These are phyloP conservation scores for Bipolaris bicolor DNA, from an alignment of 2,329 filamentous ascomycete species.

Conservation along the genomic window DNA sequence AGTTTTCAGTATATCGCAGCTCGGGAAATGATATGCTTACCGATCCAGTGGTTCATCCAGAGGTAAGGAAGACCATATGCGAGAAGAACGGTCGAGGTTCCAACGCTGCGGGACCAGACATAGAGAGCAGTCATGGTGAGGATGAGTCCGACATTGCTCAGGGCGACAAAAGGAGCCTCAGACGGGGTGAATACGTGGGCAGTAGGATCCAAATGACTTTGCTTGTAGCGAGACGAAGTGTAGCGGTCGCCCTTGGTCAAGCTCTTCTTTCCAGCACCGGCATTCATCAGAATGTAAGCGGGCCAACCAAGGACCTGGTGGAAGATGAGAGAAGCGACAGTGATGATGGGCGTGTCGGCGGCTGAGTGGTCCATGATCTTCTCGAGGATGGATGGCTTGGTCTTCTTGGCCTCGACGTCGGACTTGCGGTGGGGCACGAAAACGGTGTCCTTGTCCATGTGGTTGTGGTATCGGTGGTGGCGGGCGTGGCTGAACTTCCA, in stretches of 20 bases:
- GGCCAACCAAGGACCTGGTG: conserved; percentile 72
- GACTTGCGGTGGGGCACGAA: conserved; percentile 44
- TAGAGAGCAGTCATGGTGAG: conserved; percentile 55
- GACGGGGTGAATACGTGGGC: conserved; percentile 24
- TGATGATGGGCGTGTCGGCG: conserved; percentile 67
- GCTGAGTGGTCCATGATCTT: conserved; percentile 47
- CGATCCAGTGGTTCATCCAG: conserved; percentile 74
- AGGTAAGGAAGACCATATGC: conserved; percentile 70
- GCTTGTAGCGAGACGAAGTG: conserved; percentile 21
- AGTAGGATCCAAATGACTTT: conserved; percentile 30
- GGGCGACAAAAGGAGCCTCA: conserved; percentile 25
- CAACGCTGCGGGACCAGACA: conserved; percentile 60
- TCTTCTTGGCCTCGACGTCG: conserved; percentile 9
- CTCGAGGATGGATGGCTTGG: conserved; percentile 15
- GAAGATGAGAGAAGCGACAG: conserved; percentile 60
- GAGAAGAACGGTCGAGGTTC: conserved; percentile 62
- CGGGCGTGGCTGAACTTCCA: conserved; percentile 16
- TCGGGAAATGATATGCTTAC: conserved; percentile 12
- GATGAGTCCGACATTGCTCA: conserved; percentile 28
- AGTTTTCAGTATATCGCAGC: background rate
- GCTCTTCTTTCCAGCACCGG: conserved; percentile 29
- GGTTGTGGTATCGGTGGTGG: conserved; percentile 14
- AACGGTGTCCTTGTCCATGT: conserved; percentile 31
- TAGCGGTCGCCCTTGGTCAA: conserved; percentile 18
- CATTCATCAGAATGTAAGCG: conserved; percentile 67